Base-by-base conservation (phyloP, 2,329 filamentous ascomycete genomes). In the Penicillium sp. region DNA sequence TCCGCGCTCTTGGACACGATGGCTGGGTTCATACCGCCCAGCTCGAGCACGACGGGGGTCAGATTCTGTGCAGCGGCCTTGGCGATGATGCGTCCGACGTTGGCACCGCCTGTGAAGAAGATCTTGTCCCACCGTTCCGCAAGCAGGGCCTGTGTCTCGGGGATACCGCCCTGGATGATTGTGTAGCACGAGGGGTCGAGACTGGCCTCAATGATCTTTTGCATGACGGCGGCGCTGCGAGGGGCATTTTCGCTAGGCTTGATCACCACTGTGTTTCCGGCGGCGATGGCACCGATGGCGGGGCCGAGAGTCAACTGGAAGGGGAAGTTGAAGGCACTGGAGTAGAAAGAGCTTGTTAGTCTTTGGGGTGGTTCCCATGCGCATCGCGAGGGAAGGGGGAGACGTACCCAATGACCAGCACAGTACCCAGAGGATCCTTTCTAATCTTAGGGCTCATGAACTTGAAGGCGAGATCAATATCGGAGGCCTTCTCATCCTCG, bases 51-150 rank as follows among this genome's bases (percentile, higher is more conserved):
- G 23, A 96, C 87, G 0, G 94, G 94, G 0, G 94, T 97, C 60
- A 96, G 82, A 38, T 91, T 88, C 71, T 91, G 86, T 59, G 94
- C 93, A 0, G 93, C 94, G 74, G 95, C 96, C 75, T 93, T 88
- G 48, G 91, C 85, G 53, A 97, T 87, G 69, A 97, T 93, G 71
- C 88, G 91, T 70, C 90, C 94, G 19, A 97, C 91, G 29, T 73
- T 79, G 52, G 84, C 83, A 68, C 86, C 88, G 54, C 94, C 94
- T 1, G 94, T 99, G 80, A 96, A 99, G 81, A 94, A 93, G 70
- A 99, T 95, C 84, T 97, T 97, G 79, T 95, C 93, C 89, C 93
- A 99, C 75, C 93, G 93, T 79, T 92, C 86, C 57, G 93, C 86
- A 35, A 99, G 83, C 45, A 97, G 79, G 13, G 86, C 87, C 46